Conservation (phyloP, 495 filamentous ascomycete genomes). For the Pseudevernia furfuracea region DNA sequence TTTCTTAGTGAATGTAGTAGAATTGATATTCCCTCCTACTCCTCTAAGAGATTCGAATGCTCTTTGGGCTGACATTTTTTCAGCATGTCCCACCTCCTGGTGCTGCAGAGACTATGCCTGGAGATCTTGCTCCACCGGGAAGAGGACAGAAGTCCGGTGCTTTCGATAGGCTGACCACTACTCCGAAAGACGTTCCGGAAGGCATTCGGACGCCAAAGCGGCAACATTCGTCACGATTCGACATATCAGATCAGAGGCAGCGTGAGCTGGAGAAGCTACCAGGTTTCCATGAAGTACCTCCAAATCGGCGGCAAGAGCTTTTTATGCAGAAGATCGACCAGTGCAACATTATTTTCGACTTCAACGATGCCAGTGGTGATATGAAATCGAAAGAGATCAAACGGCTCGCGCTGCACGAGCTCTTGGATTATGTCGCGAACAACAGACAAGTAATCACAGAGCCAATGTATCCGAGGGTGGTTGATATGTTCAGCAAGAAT, state of each 20-base stretch:
- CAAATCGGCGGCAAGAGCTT: constrained; percentile 87
- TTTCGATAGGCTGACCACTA: constrained; percentile 85
- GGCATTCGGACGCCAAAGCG: constrained; percentile 90
- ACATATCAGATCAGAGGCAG: constrained; percentile 85
- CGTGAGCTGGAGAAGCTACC: constrained; percentile 94
- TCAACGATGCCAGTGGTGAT: constrained; percentile 95
- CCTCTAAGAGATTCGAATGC: background rate
- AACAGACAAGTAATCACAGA: constrained; percentile 98
- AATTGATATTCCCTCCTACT: background rate
- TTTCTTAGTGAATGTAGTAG: background rate
- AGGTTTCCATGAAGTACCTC: constrained; percentile 97
- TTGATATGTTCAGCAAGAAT: constrained; percentile 99
- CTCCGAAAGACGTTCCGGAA: constrained; percentile 91
- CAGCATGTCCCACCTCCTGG: constrained; percentile 87
- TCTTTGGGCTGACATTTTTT: constrained; percentile 31
- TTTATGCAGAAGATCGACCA: constrained; percentile 99
- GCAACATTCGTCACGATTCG: constrained; percentile 95
- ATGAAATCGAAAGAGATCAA: constrained; percentile 99
- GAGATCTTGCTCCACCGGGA: constrained; percentile 90
- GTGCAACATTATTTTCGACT: constrained; percentile 99
- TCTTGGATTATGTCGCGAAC: constrained; percentile 96
- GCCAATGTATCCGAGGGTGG: constrained; percentile 96
- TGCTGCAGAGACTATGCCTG: constrained; percentile 94
- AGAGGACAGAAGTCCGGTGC: constrained; percentile 76
- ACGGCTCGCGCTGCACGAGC: constrained; percentile 87